Percentiles rank a stretch among this genome's conserved stretches.
phyloP scores from a whole-genome alignment of 129 eudicot genomes.

The Oenanthe sinensis region DNA sequence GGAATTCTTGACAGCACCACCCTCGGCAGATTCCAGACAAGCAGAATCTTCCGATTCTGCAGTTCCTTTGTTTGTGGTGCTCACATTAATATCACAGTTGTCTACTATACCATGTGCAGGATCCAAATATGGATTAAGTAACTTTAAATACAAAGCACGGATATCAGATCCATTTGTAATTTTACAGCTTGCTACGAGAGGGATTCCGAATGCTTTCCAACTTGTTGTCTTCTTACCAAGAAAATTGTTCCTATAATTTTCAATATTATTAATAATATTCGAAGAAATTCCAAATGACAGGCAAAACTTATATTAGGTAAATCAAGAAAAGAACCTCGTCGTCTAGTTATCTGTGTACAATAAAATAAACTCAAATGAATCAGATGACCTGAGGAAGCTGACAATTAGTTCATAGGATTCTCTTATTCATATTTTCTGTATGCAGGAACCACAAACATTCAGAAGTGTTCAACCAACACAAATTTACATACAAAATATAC shows the following conservation, averaged over 20 bases:
- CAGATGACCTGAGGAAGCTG: not conserved
- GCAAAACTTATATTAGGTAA: not conserved
- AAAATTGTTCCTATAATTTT: constrained; percentile 39
- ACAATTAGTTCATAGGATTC: not conserved
- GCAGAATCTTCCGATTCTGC: constrained; percentile 21
- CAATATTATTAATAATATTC: not conserved
- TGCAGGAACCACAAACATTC: not conserved
- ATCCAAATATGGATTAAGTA: constrained; percentile 43
- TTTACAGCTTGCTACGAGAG: constrained; percentile 62
- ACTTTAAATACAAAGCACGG: constrained; percentile 48
- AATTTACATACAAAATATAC: not conserved
- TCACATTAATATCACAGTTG: constrained; percentile 23
- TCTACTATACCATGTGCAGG: constrained; percentile 24
- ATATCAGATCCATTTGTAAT: constrained; percentile 60
- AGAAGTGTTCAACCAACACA: not conserved
- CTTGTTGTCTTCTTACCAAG: constrained; percentile 37
- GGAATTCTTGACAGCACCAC: constrained; percentile 27
- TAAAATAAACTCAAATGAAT: not conserved
- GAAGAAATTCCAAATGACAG: not conserved
- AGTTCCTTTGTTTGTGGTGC: constrained; percentile 18
- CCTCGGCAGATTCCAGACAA: constrained; percentile 21
- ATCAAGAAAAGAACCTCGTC: not conserved
- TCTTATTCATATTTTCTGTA: not conserved
- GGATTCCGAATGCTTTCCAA: constrained; percentile 82
- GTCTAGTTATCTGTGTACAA: not conserved